Base-by-base conservation (phyloP, 2,329 filamentous ascomycete genomes). In the Hortaea sp. region DNA sequence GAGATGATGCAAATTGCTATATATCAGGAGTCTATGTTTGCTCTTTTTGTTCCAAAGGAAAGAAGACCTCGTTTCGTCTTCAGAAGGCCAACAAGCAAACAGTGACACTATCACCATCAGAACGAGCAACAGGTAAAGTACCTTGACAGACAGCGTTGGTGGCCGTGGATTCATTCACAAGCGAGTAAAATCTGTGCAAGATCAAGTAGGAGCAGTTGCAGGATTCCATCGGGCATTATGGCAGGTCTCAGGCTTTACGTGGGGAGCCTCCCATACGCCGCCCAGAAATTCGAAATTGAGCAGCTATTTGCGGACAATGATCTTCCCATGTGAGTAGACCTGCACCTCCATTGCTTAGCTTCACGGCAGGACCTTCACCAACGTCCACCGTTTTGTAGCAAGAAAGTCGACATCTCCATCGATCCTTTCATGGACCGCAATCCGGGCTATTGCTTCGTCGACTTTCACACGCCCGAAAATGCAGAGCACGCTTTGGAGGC, bases 361-460 rank as follows among this genome's bases (percentile, higher is more conserved):
- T 3, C 32, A 2, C 9, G 2, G 32, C 9, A 10, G n/a, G 9
- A 12, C 9, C 9, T 35, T 10, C 32, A 12, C 32, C n/a, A 3
- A 35, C 9, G 9, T 9, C 32, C 9, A 10, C 32, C n/a, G 32
- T 35, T 35, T 9, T 35, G 32, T 10, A 12, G n/a, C n/a, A 35
- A 75, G 53, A 75, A 77, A 41, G 76, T 86, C 52, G 79, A 83
- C 60, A 82, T 87, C 55, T 81, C 80, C 1, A 73, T 83, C 44
- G 82, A 87, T 56, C 76, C 80, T 1, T 78, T 83, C 62, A 82
- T 76, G 29, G 77, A 75, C 37, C 72, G 82, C 39, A 87, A 86
- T 60, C 82, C 82, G 0, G 82, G 80, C 34, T 86, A 85, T 66
- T 87, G 82, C 67, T 35, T 88, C 55, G 77, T 86, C 40, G 82